phyloP scores from a whole-genome alignment of 257 asterid species.

The Solanum sitiens region DNA sequence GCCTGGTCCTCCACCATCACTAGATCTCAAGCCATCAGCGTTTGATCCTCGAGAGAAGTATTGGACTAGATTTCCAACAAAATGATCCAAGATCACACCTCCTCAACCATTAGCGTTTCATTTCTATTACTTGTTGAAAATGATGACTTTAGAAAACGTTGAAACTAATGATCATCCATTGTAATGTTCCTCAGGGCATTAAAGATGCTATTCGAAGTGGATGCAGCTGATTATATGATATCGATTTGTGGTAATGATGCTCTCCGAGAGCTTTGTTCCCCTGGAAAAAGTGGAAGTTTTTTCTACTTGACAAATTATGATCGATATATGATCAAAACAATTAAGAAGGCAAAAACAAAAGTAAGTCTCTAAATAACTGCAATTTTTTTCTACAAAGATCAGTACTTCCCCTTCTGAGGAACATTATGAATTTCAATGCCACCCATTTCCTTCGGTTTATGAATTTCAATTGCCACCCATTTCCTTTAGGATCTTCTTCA shows the following conservation, averaged over 20 bases:
- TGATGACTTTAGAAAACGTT: background rate
- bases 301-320: too few species aligned
- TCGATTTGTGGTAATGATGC: conserved; percentile 2
- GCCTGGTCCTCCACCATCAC: background rate
- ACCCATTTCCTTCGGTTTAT: too few species aligned
- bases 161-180: background rate
- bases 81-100: background rate
- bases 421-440: too few species aligned
- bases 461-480: too few species aligned
- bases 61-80: background rate
- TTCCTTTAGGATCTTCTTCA: too few species aligned
- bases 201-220: background rate
- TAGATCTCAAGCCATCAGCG: background rate
- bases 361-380: too few species aligned
- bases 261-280: background rate
- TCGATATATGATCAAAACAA: too few species aligned
- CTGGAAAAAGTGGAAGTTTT: too few species aligned
- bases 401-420: too few species aligned
- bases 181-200: background rate
- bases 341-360: too few species aligned
- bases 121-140: background rate
- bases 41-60: too few species aligned
- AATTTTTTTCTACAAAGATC: too few species aligned
- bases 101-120: background rate
- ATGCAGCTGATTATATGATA: conserved; percentile 1